Percentiles rank a stretch among this genome's conserved stretches.
Conservation (phyloP, 2,329 filamentous ascomycete species). For the Ophiocordyceps robertsii region DNA sequence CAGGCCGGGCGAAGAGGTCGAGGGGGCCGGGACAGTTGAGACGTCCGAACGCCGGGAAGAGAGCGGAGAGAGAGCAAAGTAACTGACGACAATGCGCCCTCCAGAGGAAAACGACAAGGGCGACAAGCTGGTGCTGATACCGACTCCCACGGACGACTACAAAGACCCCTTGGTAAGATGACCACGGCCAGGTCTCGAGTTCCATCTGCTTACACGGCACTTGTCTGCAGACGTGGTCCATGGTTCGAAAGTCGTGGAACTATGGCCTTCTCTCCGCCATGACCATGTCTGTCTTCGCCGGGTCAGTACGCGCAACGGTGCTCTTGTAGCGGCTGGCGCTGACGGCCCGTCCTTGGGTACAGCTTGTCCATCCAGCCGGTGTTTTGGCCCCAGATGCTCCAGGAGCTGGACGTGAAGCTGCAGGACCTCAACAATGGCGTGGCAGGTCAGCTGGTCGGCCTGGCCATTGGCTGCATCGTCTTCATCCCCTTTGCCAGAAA, state of each 20-base stretch:
- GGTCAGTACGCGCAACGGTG: conserved; percentile 6
- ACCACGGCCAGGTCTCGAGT: background rate
- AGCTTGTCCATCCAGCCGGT: conserved; percentile 6
- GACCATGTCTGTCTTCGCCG: conserved; percentile 6
- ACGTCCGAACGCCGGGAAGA: no score
- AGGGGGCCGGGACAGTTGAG: no score
- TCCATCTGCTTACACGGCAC: background rate
- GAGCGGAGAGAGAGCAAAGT: background rate
- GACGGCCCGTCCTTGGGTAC: background rate
- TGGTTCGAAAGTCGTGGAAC: conserved; percentile 7
- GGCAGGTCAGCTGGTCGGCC: conserved; percentile 15
- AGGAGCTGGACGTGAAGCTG: conserved; percentile 13
- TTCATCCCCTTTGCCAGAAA: conserved; percentile 21
- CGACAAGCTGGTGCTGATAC: background rate
- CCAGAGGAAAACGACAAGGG: background rate
- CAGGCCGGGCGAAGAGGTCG: no score
- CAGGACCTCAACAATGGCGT: conserved; percentile 12
- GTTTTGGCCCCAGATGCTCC: conserved; percentile 8
- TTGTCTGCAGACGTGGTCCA: background rate
- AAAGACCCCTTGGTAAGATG: conserved; percentile 4
- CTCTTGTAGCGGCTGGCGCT: background rate
- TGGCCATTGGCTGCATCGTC: conserved; percentile 19
- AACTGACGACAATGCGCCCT: background rate
- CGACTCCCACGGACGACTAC: conserved; percentile 1
- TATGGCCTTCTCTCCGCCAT: conserved; percentile 8